Conservation (phyloP, 768 basidiomycete species). For the Mycena galopus region DNA sequence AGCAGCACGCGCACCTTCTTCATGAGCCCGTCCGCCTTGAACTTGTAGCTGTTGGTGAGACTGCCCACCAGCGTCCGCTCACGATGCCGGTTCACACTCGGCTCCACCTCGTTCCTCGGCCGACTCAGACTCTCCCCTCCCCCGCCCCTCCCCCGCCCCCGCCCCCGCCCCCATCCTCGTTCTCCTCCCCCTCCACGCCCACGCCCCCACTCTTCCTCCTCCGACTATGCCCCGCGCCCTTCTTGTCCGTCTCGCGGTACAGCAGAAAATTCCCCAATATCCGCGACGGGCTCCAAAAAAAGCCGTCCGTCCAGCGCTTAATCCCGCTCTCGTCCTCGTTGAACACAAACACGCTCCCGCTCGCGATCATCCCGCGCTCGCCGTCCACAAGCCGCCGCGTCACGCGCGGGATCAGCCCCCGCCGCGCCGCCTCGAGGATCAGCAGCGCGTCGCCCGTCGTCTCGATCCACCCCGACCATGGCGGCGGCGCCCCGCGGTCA, state of each 20-base stretch:
- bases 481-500: no score
- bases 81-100: constrained; percentile 70
- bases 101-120: constrained; percentile 66
- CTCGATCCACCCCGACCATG: constrained; percentile 95
- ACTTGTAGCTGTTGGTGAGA: constrained; percentile 93
- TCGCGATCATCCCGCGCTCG: constrained; percentile 93
- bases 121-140: constrained; percentile 69
- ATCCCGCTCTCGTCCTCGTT: constrained; percentile 98
- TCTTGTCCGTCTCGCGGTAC: constrained; percentile 94
- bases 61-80: constrained; percentile 91
- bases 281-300: constrained; percentile 93
- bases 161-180: constrained; percentile 45
- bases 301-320: constrained; percentile 98
- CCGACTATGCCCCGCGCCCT: constrained; percentile 71
- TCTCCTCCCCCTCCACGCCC: constrained; percentile 46
- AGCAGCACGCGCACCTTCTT: constrained; percentile 82
- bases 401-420: constrained; percentile 92
- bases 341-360: constrained; percentile 96
- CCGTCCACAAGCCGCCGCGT: constrained; percentile 93
- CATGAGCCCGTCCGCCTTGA: constrained; percentile 93
- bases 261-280: constrained; percentile 96
- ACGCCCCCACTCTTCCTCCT: constrained; percentile 52
- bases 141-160: constrained; percentile 34
- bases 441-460: constrained; percentile 96
- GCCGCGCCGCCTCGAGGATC: constrained; percentile 93